Evolutionary conservation across 495 filamentous ascomycete species (phyloP).

Genomic region (Entonaema liquescens): DNA sequence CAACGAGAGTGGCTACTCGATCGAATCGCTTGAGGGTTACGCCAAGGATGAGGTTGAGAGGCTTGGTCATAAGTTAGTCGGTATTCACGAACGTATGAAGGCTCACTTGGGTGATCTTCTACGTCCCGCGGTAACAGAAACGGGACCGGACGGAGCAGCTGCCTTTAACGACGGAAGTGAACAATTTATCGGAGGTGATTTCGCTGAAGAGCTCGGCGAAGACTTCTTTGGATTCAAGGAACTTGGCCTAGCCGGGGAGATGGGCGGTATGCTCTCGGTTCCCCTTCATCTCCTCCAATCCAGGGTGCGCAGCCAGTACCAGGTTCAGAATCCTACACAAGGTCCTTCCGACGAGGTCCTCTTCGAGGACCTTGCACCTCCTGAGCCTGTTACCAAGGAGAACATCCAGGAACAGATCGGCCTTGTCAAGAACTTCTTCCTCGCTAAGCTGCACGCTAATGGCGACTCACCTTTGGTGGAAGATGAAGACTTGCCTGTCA

Average conservation of each 20-base stretch:
- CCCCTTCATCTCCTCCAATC: constrained; percentile 94
- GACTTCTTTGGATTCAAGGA: constrained; percentile 99
- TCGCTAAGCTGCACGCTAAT: constrained; percentile 82
- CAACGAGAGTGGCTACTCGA: constrained; percentile 78
- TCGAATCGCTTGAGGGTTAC: constrained; percentile 85
- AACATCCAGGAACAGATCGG: constrained; percentile 82
- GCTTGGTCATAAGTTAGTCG: constrained; percentile 79
- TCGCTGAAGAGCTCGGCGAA: constrained; percentile 95
- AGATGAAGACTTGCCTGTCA: constrained; percentile 92
- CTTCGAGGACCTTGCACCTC: constrained; percentile 74
- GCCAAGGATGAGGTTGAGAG: constrained; percentile 94
- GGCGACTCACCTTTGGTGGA: constrained; percentile 84
- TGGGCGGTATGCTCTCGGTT: constrained; percentile 86
- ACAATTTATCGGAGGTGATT: constrained; percentile 95
- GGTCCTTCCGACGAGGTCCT: constrained; percentile 63
- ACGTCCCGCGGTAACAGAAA: constrained; percentile 84
- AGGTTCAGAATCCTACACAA: constrained; percentile 72
- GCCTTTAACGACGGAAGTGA: constrained; percentile 97
- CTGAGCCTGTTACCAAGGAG: constrained; percentile 81
- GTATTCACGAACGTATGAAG: constrained; percentile 92
- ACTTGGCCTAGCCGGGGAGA: constrained; percentile 87
- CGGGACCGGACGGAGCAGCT: constrained; percentile 81
- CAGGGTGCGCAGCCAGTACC: constrained; percentile 81
- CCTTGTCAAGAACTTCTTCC: constrained; percentile 88
- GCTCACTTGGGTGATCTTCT: constrained; percentile 87